Evolutionary conservation across 148 eudicot genomes (phyloP).

Genomic region (Vaccinium corymbosum): DNA sequence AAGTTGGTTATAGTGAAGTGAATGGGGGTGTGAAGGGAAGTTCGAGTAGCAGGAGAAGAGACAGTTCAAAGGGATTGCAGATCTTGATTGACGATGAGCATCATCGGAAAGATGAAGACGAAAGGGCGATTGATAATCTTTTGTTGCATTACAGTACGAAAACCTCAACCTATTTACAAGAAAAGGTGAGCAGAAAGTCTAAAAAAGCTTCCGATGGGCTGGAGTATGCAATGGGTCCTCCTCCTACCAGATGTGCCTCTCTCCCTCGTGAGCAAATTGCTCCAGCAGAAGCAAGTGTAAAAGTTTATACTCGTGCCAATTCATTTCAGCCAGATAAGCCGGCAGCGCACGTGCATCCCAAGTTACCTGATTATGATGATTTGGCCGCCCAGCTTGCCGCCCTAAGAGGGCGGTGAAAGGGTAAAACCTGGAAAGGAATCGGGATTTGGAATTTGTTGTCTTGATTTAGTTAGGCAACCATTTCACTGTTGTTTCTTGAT

Average conservation of each 20-base stretch:
- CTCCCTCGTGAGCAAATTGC: conserved; percentile 53
- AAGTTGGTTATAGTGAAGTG: conserved; percentile 36
- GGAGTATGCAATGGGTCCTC: conserved; percentile 26
- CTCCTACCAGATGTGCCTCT: conserved; percentile 64
- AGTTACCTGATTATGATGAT: conserved; percentile 92
- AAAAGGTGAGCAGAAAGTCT: conserved; percentile 39
- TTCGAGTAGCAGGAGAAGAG: conserved; percentile 75
- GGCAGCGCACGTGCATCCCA: conserved; percentile 86
- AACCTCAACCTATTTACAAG: conserved; percentile 48
- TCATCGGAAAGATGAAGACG: conserved; percentile 57
- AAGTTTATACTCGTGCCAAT: conserved; percentile 65
- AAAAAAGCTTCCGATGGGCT: conserved; percentile 14
- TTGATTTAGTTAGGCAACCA: not conserved
- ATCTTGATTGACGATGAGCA: conserved; percentile 59
- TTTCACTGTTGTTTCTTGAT: not conserved
- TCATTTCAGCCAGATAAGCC: conserved; percentile 66
- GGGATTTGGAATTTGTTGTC: not conserved
- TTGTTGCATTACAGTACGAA: conserved; percentile 79
- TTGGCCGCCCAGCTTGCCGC: conserved; percentile 90
- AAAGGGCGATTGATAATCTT: conserved; percentile 68
- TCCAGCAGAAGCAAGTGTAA: conserved; percentile 46
- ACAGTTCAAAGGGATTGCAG: conserved; percentile 71
- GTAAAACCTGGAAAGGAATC: conserved; percentile 6
- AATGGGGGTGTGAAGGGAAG: conserved; percentile 46
- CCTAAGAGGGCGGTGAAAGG: conserved; percentile 44